Evolutionary conservation across 129 eudicot species (phyloP).

Genomic region (Solidago caesia): DNA sequence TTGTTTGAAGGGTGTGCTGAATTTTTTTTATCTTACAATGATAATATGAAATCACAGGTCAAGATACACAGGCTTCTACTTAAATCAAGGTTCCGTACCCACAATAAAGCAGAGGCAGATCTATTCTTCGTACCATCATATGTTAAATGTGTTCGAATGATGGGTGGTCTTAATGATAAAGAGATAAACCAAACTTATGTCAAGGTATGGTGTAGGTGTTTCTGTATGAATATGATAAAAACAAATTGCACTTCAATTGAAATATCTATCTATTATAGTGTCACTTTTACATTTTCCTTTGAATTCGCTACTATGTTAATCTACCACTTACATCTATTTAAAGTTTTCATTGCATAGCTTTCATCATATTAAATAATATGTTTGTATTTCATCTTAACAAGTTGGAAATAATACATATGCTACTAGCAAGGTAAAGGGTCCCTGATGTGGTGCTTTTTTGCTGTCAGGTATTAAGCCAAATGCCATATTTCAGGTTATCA

Average conservation of each 20-base stretch:
- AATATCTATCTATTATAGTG: not conserved
- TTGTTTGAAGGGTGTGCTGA: not conserved
- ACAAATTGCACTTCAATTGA: not conserved
- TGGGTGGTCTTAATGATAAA: conserved; percentile 85
- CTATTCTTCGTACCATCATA: conserved; percentile 84
- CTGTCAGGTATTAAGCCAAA: conserved; percentile 88
- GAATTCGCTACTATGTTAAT: not conserved
- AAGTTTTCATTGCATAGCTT: not conserved
- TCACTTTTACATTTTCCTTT: conserved; percentile 6
- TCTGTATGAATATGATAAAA: conserved; percentile 6
- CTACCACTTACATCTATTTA: not conserved
- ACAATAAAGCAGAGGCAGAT: conserved; percentile 75
- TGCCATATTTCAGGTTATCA: conserved; percentile 91
- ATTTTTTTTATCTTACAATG: conserved; percentile 7
- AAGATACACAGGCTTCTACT: conserved; percentile 82
- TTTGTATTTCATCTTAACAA: not conserved
- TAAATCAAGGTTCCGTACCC: conserved; percentile 80
- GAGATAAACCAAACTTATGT: conserved; percentile 88
- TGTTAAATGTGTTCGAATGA: conserved; percentile 93
- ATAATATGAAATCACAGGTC: conserved; percentile 49
- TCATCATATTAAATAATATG: not conserved
- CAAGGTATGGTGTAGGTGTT: conserved; percentile 46
- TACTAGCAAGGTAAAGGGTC: not conserved
- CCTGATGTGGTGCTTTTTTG: conserved; percentile 26
- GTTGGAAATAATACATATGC: too few species aligned